phyloP scores from a whole-genome alignment of 2,329 filamentous ascomycete species.

The Iodosphaeria phyllophila region DNA sequence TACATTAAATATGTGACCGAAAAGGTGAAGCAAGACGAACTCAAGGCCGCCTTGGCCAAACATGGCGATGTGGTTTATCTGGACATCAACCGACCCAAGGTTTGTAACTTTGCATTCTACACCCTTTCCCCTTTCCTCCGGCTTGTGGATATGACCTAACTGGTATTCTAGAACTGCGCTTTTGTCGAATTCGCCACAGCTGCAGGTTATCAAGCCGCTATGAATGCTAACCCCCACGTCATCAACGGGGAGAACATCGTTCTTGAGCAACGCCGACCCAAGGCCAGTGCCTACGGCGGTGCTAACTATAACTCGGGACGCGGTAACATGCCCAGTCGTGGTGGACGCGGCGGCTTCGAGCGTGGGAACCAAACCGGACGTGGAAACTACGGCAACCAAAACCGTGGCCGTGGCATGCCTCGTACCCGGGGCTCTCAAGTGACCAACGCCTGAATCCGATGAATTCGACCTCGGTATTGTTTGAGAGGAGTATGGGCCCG shows the following conservation, averaged over 20 bases:
- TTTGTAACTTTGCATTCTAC: slow-evolving; percentile 19
- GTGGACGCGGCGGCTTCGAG: slow-evolving; percentile 45
- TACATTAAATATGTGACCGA: slow-evolving; percentile 96
- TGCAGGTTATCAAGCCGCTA: slow-evolving; percentile 67
- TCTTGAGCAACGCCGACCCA: slow-evolving; percentile 77
- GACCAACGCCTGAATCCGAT: slow-evolving; percentile 26
- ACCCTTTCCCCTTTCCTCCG: background rate
- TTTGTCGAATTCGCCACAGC: slow-evolving; percentile 82
- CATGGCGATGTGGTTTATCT: slow-evolving; percentile 57
- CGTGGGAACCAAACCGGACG: slow-evolving; percentile 41
- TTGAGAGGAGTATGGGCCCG: no score
- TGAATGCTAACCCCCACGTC: slow-evolving; percentile 67
- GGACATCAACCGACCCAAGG: slow-evolving; percentile 70
- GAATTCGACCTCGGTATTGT: no score
- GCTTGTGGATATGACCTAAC: slow-evolving; percentile 7
- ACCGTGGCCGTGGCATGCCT: slow-evolving; percentile 44
- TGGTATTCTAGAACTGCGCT: slow-evolving; percentile 58
- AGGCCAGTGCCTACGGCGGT: slow-evolving; percentile 50
- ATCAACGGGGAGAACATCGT: slow-evolving; percentile 68
- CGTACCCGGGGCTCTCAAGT: slow-evolving; percentile 37
- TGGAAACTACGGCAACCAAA: slow-evolving; percentile 50
- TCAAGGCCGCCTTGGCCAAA: slow-evolving; percentile 51
- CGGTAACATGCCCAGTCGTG: slow-evolving; percentile 40
- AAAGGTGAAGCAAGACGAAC: slow-evolving; percentile 57
- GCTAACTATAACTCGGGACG: slow-evolving; percentile 45